Conservation (phyloP, 225 moss, liverwort and hornwort genomes). For the Sphagnum contortum region DNA sequence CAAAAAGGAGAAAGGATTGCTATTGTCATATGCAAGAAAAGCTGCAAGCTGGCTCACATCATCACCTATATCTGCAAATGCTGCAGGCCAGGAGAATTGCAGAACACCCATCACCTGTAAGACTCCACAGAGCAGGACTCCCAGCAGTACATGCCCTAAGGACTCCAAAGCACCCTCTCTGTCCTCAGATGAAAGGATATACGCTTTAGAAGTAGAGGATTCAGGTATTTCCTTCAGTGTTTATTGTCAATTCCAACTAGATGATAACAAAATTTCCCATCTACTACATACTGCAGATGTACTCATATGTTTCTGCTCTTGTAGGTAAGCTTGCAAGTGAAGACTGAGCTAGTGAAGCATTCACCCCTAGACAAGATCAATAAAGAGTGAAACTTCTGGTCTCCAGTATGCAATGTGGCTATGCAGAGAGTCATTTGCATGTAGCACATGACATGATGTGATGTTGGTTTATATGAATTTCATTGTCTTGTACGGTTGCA, state of each 20-base stretch:
- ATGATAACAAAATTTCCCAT: too few relatives aligned
- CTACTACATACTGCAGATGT: not conserved
- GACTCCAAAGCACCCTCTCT: slow-evolving; percentile 28
- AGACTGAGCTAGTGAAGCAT: slow-evolving; percentile 70
- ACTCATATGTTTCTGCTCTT: not conserved
- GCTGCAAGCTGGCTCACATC: slow-evolving; percentile 46
- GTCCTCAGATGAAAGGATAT: slow-evolving; percentile 64
- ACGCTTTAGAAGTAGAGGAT: slow-evolving; percentile 69
- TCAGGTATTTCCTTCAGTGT: slow-evolving; percentile 15
- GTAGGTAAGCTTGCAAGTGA: slow-evolving; percentile 67
- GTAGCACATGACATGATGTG: not conserved
- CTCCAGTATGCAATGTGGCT: slow-evolving; percentile 45
- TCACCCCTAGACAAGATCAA: slow-evolving; percentile 69
- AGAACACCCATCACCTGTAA: slow-evolving; percentile 16
- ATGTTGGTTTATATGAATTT: not conserved
- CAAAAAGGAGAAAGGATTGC: slow-evolving; percentile 43
- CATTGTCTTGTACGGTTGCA: too few relatives aligned
- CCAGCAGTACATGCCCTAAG: slow-evolving; percentile 8
- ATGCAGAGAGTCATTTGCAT: not conserved
- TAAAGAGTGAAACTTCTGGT: slow-evolving; percentile 65
- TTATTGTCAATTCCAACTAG: not conserved
- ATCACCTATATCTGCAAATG: slow-evolving; percentile 19
- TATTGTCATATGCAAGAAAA: slow-evolving; percentile 47
- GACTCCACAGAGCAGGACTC: slow-evolving; percentile 35
- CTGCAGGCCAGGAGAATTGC: slow-evolving; percentile 35